Evolutionary conservation across 495 filamentous ascomycete genomes (phyloP), one percentile per base, ranked within the genome.

Genomic region (Daldinia bambusicola): DNA sequence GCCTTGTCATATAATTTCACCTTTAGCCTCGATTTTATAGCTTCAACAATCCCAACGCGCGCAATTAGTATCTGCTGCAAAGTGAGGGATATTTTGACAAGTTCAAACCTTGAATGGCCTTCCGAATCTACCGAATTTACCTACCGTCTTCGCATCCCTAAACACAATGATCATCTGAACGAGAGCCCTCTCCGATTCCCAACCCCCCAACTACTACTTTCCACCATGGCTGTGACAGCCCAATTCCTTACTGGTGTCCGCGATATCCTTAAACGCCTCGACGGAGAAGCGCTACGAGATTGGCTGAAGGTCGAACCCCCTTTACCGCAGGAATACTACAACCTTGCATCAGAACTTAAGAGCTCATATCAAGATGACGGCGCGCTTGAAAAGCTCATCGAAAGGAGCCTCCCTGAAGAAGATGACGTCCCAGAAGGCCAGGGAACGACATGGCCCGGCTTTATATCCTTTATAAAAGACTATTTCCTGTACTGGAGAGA

Each of bases 401-500:
- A 90, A 60, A 81, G 87, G 75, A 78, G 78, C 64, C 75, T 89
- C n/a, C 82, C 81, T 66, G 81, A 80, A 69, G 81, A 80, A 52
- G 83, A 84, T 30, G 71, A 81, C 18, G 69, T 83, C 3, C 68
- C 74, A 6, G 83, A 84, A 52, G 83, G 81, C 13, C 78, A 79
- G 69, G 87, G 88, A 18, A 87, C 87, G 10, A 83, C 91, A 1
- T 95, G 92, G 91, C 84, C 87, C 0, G 86, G 89, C 0, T 95
- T 97, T 74, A 82, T 89, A 36, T 85, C 87, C 0, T 95, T 96
- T 74, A 85, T 95, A 76, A 90, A 87, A 74, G 87, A 90, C 30
- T 97, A 95, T 72, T 84, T 96, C 56, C 81, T 83, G 36, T 97
- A 93, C 73, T 85, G 94, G 78, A 85, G 93, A 45, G 92, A 95